Evolutionary conservation across 768 basidiomycete species (phyloP).

Genomic region (Hirschioporus abietinus): DNA sequence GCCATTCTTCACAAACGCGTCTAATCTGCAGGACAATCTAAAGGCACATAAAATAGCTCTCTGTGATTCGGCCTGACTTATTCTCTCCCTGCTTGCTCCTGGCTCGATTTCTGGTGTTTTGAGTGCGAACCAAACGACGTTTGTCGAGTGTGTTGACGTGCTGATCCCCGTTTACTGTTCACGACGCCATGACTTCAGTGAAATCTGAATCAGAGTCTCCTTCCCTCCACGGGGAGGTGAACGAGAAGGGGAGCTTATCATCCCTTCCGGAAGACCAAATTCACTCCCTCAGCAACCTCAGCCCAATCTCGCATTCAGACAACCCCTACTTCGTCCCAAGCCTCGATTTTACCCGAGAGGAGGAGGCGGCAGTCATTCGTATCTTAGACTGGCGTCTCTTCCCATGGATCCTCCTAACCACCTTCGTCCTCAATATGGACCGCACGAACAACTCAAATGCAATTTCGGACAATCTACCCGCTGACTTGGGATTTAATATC

Average conservation of each 20-base stretch:
- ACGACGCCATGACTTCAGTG: too few relatives aligned
- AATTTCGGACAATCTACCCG: conserved; percentile 34
- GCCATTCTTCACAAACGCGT: background rate
- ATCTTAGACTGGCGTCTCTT: conserved; percentile 26
- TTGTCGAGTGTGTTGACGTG: too few relatives aligned
- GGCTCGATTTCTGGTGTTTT: too few relatives aligned
- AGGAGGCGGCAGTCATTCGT: conserved; percentile 29
- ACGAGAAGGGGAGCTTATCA: background rate
- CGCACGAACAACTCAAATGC: conserved; percentile 38
- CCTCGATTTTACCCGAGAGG: conserved; percentile 27
- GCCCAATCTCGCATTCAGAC: conserved; percentile 13
- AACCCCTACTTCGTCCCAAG: conserved; percentile 24
- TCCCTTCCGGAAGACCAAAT: background rate
- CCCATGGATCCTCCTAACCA: conserved; percentile 22
- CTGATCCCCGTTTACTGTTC: too few relatives aligned
- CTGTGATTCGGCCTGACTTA: background rate
- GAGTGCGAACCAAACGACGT: too few relatives aligned
- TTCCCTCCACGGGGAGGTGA: background rate
- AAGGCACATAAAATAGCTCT: background rate
- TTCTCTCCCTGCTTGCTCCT: background rate
- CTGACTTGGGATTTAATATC: conserved; percentile 35
- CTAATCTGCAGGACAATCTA: background rate
- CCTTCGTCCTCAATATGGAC: conserved; percentile 34
- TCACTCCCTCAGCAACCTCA: conserved; percentile 2
- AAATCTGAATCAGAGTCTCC: background rate